Evolutionary conservation across 192 early-diverging fungal genomes (phyloP), one percentile per base, ranked within the genome.

Genomic region (Cladochytrium replicatum): DNA sequence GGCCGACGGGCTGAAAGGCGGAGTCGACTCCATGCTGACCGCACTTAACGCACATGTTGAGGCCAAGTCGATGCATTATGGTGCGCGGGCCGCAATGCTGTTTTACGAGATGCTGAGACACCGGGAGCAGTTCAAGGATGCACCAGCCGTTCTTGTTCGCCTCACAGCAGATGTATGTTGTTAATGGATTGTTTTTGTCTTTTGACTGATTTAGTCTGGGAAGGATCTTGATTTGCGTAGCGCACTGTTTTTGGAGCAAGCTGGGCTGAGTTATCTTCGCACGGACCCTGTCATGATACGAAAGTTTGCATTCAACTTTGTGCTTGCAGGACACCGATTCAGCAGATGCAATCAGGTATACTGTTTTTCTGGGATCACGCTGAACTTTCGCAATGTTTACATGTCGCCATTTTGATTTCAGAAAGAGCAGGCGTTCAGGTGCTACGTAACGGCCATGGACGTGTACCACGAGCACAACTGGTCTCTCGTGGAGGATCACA

Each of bases 251-350:
- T 61, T 89, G 39, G 95, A 98, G 59, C 93, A 96, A 58, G 87
- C 93, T 0, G 90, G 90, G 0, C 78, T 85, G 29, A 82, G 84
- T 25, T 89, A 82, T 54, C 43, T 92, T 19, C 73, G 75, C 41
- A 28, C 64, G 9, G 55, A 64, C n/a, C 77, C 74, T 1, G 77
- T 85, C 0, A 80, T 85, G 63, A 64, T 81, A 17, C 77, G 93
- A 41, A 94, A 90, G 50, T 90, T 87, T 57, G 85, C 85, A 0
- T 93, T 95, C 59, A 87, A 93, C 52, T 59, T 92, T 28, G 77
- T 96, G 42, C 71, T 95, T 54, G 87, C 93, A 6, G 86, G 78
- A 0, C 87, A 89, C 57, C 63, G 85, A 19, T 98, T 78, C 64
- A 73, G 71, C 46, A 88, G 82, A 58, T 78, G 81, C 23, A 72